Percentiles rank a stretch among this genome's conserved stretches.
phyloP scores from a whole-genome alignment of 306 rosid genomes.

The Rosa multiflora region DNA sequence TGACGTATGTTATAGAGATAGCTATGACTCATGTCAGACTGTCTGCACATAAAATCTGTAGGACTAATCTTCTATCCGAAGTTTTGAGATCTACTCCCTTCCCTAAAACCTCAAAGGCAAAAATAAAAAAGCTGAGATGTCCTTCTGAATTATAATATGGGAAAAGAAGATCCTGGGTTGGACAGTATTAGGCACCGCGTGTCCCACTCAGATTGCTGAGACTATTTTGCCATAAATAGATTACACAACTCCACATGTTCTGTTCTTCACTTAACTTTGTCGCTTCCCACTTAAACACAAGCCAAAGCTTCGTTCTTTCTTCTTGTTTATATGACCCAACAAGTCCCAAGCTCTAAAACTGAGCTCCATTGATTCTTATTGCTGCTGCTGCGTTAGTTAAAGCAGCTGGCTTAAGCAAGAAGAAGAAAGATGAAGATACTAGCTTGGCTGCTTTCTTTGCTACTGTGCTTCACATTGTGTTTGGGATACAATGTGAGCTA shows the following conservation, averaged over 20 bases:
- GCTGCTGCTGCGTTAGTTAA: not conserved
- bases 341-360: not conserved
- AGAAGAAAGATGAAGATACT: conserved; percentile 1
- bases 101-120: not conserved
- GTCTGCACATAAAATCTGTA: not conserved
- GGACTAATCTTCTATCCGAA: not conserved
- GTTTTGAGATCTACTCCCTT: not conserved
- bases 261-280: not conserved
- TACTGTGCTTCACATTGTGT: conserved; percentile 6
- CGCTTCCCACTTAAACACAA: not conserved
- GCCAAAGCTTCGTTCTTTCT: not conserved
- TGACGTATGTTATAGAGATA: not conserved
- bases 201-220: conserved; percentile 3
- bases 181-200: not conserved
- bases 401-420: not conserved
- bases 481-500: conserved; percentile 59
- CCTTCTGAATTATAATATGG: not conserved
- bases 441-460: not conserved
- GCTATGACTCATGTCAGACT: not conserved
- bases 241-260: conserved; percentile 18
- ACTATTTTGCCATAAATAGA: not conserved
- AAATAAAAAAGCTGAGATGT: not conserved
- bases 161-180: not conserved
- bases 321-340: not conserved
- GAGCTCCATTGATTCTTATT: not conserved